Conservation (phyloP, 1,284 basidiomycete species). For the Puccinia polysora region DNA sequence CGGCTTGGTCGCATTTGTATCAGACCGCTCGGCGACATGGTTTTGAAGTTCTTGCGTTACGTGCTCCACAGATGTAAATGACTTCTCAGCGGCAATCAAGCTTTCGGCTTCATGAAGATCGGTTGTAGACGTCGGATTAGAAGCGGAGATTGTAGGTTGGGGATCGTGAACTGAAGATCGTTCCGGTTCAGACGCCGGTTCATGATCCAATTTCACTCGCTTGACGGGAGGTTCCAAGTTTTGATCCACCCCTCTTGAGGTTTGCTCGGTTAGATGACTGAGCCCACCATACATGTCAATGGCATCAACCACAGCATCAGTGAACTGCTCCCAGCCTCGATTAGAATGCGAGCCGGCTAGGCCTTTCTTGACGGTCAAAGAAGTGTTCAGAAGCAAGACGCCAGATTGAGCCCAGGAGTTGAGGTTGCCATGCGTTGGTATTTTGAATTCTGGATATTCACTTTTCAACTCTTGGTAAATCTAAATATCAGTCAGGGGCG, state of each 20-base stretch:
- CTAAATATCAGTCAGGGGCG: neutral
- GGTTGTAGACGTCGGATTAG: neutral
- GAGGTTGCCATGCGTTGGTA: conserved; percentile 47
- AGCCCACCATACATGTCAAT: conserved; percentile 42
- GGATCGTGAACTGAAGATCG: neutral
- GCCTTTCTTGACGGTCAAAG: conserved; percentile 51
- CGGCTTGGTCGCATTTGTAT: neutral
- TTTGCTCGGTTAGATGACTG: neutral
- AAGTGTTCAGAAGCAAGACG: conserved; percentile 53
- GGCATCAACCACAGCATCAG: conserved; percentile 49
- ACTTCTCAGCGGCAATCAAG: too few species aligned
- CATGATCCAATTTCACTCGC: conserved; percentile 13
- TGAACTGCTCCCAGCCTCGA: conserved; percentile 53
- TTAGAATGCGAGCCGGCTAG: conserved; percentile 52
- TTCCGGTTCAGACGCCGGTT: neutral
- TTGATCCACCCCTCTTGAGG: neutral
- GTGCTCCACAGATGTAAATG: too few species aligned
- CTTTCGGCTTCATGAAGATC: neutral
- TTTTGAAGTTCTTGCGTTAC: too few species aligned
- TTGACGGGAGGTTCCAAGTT: conserved; percentile 1
- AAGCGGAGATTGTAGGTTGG: neutral
- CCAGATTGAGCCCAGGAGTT: conserved; percentile 53
- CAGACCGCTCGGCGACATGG: neutral
- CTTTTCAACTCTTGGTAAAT: conserved; percentile 29
- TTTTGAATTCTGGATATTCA: conserved; percentile 44